phyloP scores from a whole-genome alignment of 1,284 basidiomycete species.

The Cryptococcus depauperatus region DNA sequence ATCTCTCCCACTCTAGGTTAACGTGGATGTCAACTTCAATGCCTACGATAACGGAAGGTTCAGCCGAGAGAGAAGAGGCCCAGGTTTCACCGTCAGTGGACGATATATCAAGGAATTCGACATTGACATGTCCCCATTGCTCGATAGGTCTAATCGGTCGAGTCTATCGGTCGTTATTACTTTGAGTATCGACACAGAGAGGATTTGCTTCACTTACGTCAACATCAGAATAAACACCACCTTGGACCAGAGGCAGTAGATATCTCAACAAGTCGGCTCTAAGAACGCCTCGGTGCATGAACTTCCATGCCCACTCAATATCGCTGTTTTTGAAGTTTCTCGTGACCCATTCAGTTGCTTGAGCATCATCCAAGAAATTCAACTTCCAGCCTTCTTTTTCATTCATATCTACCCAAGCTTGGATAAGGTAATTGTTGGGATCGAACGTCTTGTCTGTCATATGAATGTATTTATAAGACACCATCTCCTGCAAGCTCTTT shows the following conservation, averaged over 20 bases:
- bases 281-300: slow-evolving; percentile 39
- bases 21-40: slow-evolving; percentile 45
- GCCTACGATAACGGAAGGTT: slow-evolving; percentile 40
- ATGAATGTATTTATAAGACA: slow-evolving; percentile 30
- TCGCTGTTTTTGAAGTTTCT: slow-evolving; percentile 24
- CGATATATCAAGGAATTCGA: slow-evolving; percentile 24
- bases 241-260: slow-evolving; percentile 42
- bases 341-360: slow-evolving; percentile 34
- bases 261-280: slow-evolving; percentile 46
- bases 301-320: slow-evolving; percentile 38
- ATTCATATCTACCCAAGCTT: slow-evolving; percentile 26
- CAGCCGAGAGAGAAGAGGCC: slow-evolving; percentile 14
- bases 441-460: slow-evolving; percentile 33
- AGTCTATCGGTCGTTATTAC: slow-evolving; percentile 19
- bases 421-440: slow-evolving; percentile 8
- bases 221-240: slow-evolving; percentile 45
- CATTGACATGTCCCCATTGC: slow-evolving; percentile 31
- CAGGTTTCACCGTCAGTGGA: slow-evolving; percentile 27
- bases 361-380: slow-evolving; percentile 37
- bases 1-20: slow-evolving; percentile 20
- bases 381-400: slow-evolving; percentile 31
- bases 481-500: slow-evolving; percentile 16
- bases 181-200: neutral
- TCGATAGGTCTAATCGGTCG: slow-evolving; percentile 30
- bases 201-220: slow-evolving; percentile 25